These are phyloP conservation scores for Scedosporium dehoogii DNA, from an alignment of 2,329 filamentous ascomycete genomes.

Conservation along the genomic window DNA sequence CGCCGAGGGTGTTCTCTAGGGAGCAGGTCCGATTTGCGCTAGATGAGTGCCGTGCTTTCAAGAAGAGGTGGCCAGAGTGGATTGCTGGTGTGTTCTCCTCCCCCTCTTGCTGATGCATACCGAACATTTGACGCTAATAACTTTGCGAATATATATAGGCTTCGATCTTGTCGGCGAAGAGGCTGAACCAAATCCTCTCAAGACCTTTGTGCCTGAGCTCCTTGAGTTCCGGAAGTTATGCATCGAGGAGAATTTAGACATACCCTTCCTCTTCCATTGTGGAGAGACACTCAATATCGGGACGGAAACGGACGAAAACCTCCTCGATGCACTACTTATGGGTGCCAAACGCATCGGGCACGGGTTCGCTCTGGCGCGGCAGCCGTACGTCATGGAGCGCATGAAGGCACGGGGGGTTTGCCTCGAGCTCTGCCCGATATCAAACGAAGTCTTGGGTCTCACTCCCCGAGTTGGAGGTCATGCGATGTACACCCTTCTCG, in stretches of 20 bases:
- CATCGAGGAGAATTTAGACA: constrained; percentile 34
- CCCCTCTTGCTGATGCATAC: background rate
- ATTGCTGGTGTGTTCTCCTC: constrained; percentile 46
- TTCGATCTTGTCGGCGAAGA: constrained; percentile 66
- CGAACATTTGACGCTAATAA: background rate
- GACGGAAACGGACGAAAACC: constrained; percentile 54
- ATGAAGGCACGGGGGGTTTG: constrained; percentile 57
- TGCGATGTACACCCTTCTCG: constrained; percentile 56
- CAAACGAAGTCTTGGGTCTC: constrained; percentile 64
- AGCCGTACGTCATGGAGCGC: constrained; percentile 54
- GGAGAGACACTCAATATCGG: constrained; percentile 64
- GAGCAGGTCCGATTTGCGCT: constrained; percentile 40
- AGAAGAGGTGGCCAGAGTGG: constrained; percentile 42
- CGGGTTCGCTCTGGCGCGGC: constrained; percentile 58
- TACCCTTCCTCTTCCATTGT: constrained; percentile 69
- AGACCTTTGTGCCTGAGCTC: constrained; percentile 43
- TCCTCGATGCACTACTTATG: constrained; percentile 58
- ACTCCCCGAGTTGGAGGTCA: constrained; percentile 57
- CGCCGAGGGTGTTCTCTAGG: constrained; percentile 48
- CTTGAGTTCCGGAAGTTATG: constrained; percentile 47
- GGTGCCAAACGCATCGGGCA: constrained; percentile 63
- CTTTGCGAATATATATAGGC: constrained; percentile 26
- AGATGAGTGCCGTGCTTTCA: constrained; percentile 51
- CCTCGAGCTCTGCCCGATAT: constrained; percentile 69
- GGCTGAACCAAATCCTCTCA: constrained; percentile 47